These are phyloP conservation scores for Straminergon stramineum DNA, from an alignment of 225 moss, liverwort and hornwort genomes.

Conservation along the genomic window DNA sequence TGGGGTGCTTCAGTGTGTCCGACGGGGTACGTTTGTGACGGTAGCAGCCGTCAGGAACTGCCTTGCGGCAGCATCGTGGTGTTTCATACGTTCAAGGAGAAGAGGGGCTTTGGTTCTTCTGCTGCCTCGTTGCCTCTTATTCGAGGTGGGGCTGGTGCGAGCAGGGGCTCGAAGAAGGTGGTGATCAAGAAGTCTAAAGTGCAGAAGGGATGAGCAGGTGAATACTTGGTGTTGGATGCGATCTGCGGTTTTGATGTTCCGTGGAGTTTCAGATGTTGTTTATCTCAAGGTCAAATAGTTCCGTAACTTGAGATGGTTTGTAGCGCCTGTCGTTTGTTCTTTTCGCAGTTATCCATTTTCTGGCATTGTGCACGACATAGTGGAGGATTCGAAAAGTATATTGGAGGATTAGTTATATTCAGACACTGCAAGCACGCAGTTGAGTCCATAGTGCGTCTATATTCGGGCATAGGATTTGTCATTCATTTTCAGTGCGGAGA, in stretches of 20 bases:
- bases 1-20: conserved; percentile 57
- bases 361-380: not conserved
- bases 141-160: not conserved
- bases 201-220: not conserved
- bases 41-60: conserved; percentile 67
- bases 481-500: not conserved
- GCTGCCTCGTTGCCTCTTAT: not conserved
- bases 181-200: not conserved
- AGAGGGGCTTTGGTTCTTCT: not conserved
- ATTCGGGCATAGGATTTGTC: conserved; percentile 8
- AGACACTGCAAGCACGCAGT: not conserved
- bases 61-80: conserved; percentile 54
- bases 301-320: not conserved
- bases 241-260: not conserved
- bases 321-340: too few relatives aligned
- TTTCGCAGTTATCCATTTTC: not conserved
- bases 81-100: conserved; percentile 55
- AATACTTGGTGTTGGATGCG: not conserved
- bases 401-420: not conserved
- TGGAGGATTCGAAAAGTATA: not conserved
- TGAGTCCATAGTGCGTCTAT: conserved; percentile 15
- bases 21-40: conserved; percentile 56
- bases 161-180: conserved; percentile 5
- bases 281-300: too few relatives aligned
- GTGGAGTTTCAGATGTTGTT: not conserved